Evolutionary conservation across 192 early-diverging fungal species (phyloP).

Genomic region (Cladochytrium replicatum): DNA sequence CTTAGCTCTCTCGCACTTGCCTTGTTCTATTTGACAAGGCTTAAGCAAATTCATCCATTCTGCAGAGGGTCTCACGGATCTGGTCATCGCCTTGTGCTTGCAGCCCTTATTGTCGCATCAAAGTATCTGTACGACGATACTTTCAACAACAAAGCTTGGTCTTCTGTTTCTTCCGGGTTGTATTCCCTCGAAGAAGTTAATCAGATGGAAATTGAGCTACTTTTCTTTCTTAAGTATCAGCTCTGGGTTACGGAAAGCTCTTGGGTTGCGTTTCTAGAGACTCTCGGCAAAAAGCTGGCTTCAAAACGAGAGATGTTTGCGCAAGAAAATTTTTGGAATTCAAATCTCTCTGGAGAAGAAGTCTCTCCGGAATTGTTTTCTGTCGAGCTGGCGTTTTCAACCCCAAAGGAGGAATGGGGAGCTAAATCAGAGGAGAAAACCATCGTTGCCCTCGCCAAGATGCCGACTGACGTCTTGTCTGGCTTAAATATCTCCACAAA

Average conservation of each 20-base stretch:
- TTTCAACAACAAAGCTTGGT: constrained; percentile 53
- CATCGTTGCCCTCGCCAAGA: too few species aligned
- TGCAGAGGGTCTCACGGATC: constrained; percentile 42
- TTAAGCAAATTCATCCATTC: constrained; percentile 41
- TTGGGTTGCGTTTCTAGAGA: neutral
- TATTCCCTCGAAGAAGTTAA: constrained; percentile 50
- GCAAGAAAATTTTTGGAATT: too few species aligned
- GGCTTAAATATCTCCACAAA: too few species aligned
- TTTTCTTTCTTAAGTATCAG: constrained; percentile 15
- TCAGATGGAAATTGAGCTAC: constrained; percentile 56
- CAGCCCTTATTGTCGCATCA: constrained; percentile 45
- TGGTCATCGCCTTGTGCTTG: constrained; percentile 43
- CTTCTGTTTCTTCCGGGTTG: constrained; percentile 43
- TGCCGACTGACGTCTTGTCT: too few species aligned
- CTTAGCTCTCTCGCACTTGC: too few species aligned
- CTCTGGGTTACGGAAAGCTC: constrained; percentile 1
- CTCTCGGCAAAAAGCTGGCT: too few species aligned
- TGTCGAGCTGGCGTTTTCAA: too few species aligned
- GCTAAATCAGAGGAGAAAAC: too few species aligned
- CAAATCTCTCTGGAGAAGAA: too few species aligned
- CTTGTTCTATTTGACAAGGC: constrained; percentile 41
- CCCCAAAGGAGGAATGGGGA: too few species aligned
- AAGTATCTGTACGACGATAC: constrained; percentile 57
- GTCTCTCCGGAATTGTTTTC: too few species aligned
- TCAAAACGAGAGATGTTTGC: too few species aligned